Base-by-base conservation (phyloP, 768 basidiomycete species). In the Psilocybe subaeruginosa region DNA sequence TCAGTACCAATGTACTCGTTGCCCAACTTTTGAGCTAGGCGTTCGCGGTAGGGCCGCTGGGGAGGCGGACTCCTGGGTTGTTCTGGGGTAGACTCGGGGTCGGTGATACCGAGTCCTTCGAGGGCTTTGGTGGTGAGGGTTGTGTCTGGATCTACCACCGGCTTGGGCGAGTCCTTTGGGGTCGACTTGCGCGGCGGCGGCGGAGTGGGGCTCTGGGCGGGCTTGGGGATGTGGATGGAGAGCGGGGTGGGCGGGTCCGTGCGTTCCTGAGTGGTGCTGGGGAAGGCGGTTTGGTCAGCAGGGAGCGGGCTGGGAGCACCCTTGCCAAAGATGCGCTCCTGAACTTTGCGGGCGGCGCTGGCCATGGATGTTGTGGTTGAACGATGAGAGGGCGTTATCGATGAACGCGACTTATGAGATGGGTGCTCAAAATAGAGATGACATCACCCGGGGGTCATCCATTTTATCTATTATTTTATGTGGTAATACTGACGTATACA, bases 1-100 rank as follows among this genome's bases (percentile, higher is more conserved):
- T 99, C 97, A 23, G 85, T 86, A 11, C 92, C 91, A 54, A 87
- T 83, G 73, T 96, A 99, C 35, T 88, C 79, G 3, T 77, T 67
- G 1, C 92, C 92, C 33, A 96, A 79, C 59, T 76, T 75, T 62
- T 86, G 80, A 30, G 81, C 78, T 30, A 97, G 77, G 31, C 87
- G 80, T 68, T 91, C 85, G 54, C 92, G 84, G 74, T 89, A 89
- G 48, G 80, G 66, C 33, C 59, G 65, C 19, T 64, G 23, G 46
- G 64, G 64, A 3, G 66, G 62, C 12, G 66, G 64, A 11, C 65
- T 65, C 3, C 30, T 16, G 19, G 64, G 65, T 19, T 68, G 66
- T 19, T 68, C 72, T 37, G 67, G 33, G 5, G 35, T 48, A 16
- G 57, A 45, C 23, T 52, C 41, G n/a, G 57, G 43, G 14, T 57